These are phyloP conservation scores for Zychaea mexicana DNA, from an alignment of 371 early-diverging fungal genomes.

Conservation along the genomic window DNA sequence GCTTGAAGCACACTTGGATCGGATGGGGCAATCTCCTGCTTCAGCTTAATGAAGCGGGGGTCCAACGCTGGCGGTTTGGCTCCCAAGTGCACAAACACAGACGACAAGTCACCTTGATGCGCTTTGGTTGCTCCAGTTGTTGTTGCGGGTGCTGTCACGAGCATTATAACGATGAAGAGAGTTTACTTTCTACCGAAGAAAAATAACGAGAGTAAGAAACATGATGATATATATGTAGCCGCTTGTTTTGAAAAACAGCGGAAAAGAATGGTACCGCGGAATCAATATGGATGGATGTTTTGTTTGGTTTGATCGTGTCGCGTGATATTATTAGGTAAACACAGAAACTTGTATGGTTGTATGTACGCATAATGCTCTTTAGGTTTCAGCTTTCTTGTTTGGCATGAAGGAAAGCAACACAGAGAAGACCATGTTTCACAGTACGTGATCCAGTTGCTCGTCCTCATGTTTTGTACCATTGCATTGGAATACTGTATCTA, in stretches of 20 bases:
- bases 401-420: too few relatives aligned
- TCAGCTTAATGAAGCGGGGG: conserved; percentile 20
- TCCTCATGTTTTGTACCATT: too few relatives aligned
- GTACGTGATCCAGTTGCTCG: too few relatives aligned
- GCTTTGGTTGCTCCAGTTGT: conserved; percentile 9
- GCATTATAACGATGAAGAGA: too few relatives aligned
- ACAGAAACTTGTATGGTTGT: too few relatives aligned
- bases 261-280: background rate
- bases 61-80: conserved; percentile 20
- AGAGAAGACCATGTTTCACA: too few relatives aligned
- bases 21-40: conserved; percentile 19
- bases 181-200: background rate
- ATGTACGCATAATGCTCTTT: too few relatives aligned
- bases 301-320: background rate
- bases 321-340: too few relatives aligned
- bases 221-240: background rate
- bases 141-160: too few relatives aligned
- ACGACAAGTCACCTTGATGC: conserved; percentile 31
- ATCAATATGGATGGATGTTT: background rate
- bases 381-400: too few relatives aligned
- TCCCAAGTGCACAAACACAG: conserved; percentile 34
- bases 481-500: too few relatives aligned
- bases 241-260: background rate
- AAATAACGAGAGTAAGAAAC: background rate
- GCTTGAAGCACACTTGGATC: conserved; percentile 17